phyloP scores from a whole-genome alignment of 2,329 filamentous ascomycete species.

The Cadophora malorum region DNA sequence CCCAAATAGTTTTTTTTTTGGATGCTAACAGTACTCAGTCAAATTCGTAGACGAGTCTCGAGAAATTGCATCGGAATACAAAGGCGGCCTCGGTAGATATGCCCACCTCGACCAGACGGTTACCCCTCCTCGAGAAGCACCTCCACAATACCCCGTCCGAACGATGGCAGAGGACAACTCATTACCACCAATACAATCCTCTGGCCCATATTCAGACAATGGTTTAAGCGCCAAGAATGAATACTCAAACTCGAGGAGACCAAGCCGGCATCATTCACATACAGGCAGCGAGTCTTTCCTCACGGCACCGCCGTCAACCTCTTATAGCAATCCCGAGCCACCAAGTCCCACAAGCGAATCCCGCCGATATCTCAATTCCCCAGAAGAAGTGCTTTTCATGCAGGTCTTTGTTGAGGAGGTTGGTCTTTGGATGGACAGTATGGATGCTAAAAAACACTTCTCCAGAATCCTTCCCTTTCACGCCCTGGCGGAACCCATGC shows the following conservation, averaged over 20 bases:
- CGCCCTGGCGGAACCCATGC: conserved; percentile 82
- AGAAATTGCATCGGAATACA: conserved; percentile 88
- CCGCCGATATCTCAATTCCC: conserved; percentile 70
- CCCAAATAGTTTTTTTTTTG: background rate
- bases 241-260: conserved; percentile 39
- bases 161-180: conserved; percentile 38
- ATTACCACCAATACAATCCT: conserved; percentile 43
- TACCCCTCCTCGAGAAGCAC: conserved; percentile 42
- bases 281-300: conserved; percentile 45
- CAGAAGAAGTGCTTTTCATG: conserved; percentile 87
- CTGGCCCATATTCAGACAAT: conserved; percentile 38
- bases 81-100: conserved; percentile 78
- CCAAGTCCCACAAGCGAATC: conserved; percentile 51
- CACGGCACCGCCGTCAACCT: conserved; percentile 48
- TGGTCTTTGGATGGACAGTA: conserved; percentile 91
- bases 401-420: conserved; percentile 92
- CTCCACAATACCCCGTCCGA: conserved; percentile 38
- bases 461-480: conserved; percentile 83
- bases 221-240: conserved; percentile 38
- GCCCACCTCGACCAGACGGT: conserved; percentile 55
- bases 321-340: conserved; percentile 44
- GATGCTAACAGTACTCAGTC: conserved; percentile 53
- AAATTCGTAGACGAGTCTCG: conserved; percentile 89
- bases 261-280: conserved; percentile 45
- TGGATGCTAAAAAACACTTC: conserved; percentile 87